phyloP scores from a whole-genome alignment of 2,329 filamentous ascomycete species.

The Celoporthe dispersa region DNA sequence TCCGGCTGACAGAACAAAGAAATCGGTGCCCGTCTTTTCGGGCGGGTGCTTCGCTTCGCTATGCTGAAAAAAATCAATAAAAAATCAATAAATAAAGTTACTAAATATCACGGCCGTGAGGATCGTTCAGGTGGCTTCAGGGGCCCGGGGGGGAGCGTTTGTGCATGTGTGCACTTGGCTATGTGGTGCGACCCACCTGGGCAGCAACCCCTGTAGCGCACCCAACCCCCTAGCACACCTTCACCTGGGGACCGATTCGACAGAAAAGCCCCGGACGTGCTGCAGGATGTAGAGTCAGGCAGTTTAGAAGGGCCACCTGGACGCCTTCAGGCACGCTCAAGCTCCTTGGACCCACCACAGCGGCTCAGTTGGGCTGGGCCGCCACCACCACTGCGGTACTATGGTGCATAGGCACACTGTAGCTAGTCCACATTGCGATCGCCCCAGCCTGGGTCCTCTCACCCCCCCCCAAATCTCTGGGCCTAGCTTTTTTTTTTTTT shows the following conservation, averaged over 20 bases:
- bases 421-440: constrained; percentile 8
- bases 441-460: background rate
- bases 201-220: background rate
- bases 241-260: constrained; percentile 10
- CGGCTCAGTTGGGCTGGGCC: constrained; percentile 1
- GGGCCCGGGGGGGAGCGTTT: too few relatives aligned
- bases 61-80: background rate
- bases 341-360: background rate
- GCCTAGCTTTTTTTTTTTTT: background rate
- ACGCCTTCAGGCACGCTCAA: background rate
- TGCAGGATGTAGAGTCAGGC: constrained; percentile 3
- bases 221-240: background rate
- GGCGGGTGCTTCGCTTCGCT: constrained; percentile 2
- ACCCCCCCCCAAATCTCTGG: background rate
- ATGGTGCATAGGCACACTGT: background rate
- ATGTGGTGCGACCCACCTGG: constrained; percentile 4
- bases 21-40: background rate
- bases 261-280: constrained; percentile 9
- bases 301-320: background rate
- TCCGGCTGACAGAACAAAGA: background rate
- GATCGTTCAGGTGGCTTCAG: background rate
- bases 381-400: background rate
- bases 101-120: background rate
- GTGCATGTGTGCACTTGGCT: background rate
- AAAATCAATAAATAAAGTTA: background rate